These are phyloP conservation scores for Wickerhamomyces bisporus DNA, from an alignment of 805 yeast genomes.

Conservation along the genomic window DNA sequence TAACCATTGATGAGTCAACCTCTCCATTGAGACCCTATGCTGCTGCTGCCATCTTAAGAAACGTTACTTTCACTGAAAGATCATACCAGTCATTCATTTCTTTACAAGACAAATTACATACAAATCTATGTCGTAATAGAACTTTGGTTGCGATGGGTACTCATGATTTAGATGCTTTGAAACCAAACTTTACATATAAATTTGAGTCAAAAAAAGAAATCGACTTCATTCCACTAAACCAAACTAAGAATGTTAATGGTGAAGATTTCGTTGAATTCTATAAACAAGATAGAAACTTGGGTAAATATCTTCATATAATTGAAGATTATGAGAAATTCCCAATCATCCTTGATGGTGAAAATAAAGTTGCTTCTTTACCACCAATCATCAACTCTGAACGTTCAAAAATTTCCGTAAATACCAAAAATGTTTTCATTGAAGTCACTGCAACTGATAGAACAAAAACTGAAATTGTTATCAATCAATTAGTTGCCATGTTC, in stretches of 20 bases:
- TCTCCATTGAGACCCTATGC: constrained; percentile 82
- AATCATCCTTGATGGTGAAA: constrained; percentile 72
- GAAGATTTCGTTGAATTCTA: constrained; percentile 81
- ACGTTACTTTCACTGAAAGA: constrained; percentile 74
- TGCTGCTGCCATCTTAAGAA: constrained; percentile 89
- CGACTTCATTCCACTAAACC: constrained; percentile 71
- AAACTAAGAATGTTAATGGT: constrained; percentile 66
- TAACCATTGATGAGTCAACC: constrained; percentile 75
- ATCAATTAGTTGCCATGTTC: constrained; percentile 94
- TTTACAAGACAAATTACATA: constrained; percentile 91
- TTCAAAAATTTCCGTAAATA: constrained; percentile 80
- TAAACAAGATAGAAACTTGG: constrained; percentile 83
- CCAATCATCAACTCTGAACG: constrained; percentile 93
- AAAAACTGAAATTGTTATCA: constrained; percentile 87
- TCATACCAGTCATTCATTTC: constrained; percentile 92
- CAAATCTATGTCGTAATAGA: constrained; percentile 95
- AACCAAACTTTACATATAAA: constrained; percentile 82
- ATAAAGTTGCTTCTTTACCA: constrained; percentile 85
- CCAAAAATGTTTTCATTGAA: constrained; percentile 87
- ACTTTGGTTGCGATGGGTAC: constrained; percentile 98
- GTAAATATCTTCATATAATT: constrained; percentile 84
- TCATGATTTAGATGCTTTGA: constrained; percentile 80
- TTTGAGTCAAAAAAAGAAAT: constrained; percentile 77
- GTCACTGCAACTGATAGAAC: constrained; percentile 94
- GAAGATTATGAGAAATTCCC: constrained; percentile 88